Base-by-base conservation (phyloP, 441 rosid species). In the Eutrema salsugineum region DNA sequence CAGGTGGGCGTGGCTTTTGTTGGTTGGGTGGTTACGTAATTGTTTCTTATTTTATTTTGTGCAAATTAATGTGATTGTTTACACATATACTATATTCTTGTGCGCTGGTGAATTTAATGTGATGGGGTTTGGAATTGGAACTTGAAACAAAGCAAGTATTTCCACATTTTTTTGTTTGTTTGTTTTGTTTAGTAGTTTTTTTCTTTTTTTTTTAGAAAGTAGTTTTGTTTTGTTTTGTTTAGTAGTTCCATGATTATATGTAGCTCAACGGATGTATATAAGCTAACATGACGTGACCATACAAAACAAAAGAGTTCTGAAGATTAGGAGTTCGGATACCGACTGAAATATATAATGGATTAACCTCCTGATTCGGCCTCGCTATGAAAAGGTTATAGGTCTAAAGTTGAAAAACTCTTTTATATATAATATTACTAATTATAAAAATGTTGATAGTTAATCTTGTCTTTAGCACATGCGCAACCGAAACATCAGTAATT, bases 121-220 rank as follows among this genome's bases (percentile, higher is more conserved):
- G 64, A 38, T 38, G 30, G 59, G 63, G 60, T 48, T 60, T 60
- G 72, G 16, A 54, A 27, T 60, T 60, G 72, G 16, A 54, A 27
- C 43, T 60, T 62, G 24, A 15, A 61, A 49, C 15, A n/a, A 28
- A 20, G 9, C 44, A 16, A 33, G 46, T 56, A 47, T 56, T 56
- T 22, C 39, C 32, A 19, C 17, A 19, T 11, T 22, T 14, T n/a
- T 8, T 68, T 33, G n/a, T n/a, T n/a, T n/a, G n/a, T 8, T 28
- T 5, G 32, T 28, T 14, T 20, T 1, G n/a, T 54, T 54, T 12
- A 11, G 4, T 42, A 16, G 32, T 39, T 49, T n/a, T n/a, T n/a
- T n/a, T n/a, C n/a, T n/a, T n/a, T n/a, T n/a, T n/a, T n/a, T n/a
- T n/a, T n/a, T n/a, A n/a, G n/a, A n/a, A n/a, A n/a, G n/a, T n/a